Evolutionary conservation across 2,329 filamentous ascomycete species (phyloP).

Genomic region (Aspergillus cejpii): DNA sequence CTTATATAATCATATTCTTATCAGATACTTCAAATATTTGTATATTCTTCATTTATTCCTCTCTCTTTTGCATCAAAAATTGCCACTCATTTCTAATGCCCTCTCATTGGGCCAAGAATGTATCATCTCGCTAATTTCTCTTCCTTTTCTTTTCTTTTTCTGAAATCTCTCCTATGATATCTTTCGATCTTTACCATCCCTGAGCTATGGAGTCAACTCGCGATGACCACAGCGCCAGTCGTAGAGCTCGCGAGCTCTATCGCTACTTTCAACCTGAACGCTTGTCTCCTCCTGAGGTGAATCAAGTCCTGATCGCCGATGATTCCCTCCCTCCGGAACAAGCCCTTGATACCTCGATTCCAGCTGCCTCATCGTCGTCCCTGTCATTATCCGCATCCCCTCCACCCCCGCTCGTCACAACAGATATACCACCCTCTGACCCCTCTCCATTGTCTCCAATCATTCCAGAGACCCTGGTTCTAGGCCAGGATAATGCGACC

Average conservation of each 20-base stretch:
- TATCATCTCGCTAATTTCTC: too few species aligned
- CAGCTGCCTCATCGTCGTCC: neutral
- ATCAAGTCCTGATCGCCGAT: neutral
- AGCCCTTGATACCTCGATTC: neutral
- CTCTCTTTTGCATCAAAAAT: too few species aligned
- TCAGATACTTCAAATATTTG: too few species aligned
- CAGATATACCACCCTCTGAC: slow-evolving; percentile 6
- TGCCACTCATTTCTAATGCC: too few species aligned
- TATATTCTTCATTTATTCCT: too few species aligned
- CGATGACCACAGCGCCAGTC: slow-evolving; percentile 25
- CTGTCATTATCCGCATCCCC: slow-evolving; percentile 10
- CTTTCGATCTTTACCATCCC: neutral
- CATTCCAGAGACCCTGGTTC: slow-evolving; percentile 21
- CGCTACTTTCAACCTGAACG: slow-evolving; percentile 35
- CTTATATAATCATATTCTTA: too few species aligned
- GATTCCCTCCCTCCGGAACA: neutral
- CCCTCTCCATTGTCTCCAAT: slow-evolving; percentile 11
- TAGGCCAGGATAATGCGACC: slow-evolving; percentile 30
- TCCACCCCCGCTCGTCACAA: slow-evolving; percentile 6
- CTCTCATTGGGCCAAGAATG: too few species aligned
- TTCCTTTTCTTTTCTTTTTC: neutral
- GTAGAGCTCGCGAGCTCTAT: slow-evolving; percentile 35
- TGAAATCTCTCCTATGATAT: neutral
- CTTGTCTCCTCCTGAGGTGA: neutral
- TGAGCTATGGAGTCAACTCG: neutral